Evolutionary conservation across 352 stramenopile species (phyloP), one percentile per base, ranked within the genome.

Genomic region (Phytopythium oedochilum): DNA sequence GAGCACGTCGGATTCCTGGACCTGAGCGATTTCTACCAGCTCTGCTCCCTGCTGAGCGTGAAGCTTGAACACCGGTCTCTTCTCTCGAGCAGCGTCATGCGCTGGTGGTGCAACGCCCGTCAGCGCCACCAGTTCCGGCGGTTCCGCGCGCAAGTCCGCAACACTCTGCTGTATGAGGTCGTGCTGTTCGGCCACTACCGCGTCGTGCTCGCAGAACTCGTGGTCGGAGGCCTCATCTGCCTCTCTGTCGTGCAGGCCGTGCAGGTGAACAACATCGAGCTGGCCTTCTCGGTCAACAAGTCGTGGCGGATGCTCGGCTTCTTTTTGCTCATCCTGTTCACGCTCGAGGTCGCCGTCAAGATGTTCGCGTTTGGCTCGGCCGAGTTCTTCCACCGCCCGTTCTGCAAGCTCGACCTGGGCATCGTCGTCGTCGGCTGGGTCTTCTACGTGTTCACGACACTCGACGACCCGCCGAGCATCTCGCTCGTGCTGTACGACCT

Each of bases 401-500:
- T 93, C 48, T 93, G 83, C 65, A 74, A 85, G 51, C 61, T 93
- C 5, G 83, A 94, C 50, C 64, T 94, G 40, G 68, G 70, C 23
- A 82, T 90, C 26, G 83, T 83, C 1, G 55, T 61, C 29, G 83
- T 94, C 14, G 78, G 83, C 36, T 94, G 83, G 83, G 40, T 86
- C 39, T 94, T 94, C 57, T 94, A 90, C 63, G 59, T 68, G 11
- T 69, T 91, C 48, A 94, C 83, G 55, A 83, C 62, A 14, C 54
- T 87, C n/a, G 71, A 70, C 9, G 75, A 78, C 55, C 64, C 64
- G 18, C 71, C 76, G 2, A 74, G 73, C 36, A 86, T 92, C 36
- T 88, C 83, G 20, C 55, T 85, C 9, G 78, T 88, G 38, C 84
- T 92, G 42, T 93, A 93, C 61, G 77, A 91, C 56, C 70, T 93